Evolutionary conservation across 305 asterid species (phyloP).

Genomic region (Fraxinus velutina): DNA sequence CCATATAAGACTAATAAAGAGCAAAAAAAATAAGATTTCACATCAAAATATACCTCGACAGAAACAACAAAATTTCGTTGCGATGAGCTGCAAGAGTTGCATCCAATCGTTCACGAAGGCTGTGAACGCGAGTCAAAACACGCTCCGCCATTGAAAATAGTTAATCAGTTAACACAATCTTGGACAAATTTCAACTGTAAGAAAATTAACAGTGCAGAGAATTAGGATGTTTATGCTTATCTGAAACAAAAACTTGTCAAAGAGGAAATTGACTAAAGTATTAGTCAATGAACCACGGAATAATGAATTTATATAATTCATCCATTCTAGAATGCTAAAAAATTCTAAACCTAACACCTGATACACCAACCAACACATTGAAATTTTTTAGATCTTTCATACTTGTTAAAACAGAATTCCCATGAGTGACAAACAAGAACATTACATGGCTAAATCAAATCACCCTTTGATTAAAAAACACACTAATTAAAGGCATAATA

Average conservation of each 20-base stretch:
- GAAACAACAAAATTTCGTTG: constrained; percentile 61
- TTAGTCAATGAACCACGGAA: constrained; percentile 26
- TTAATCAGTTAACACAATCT: constrained; percentile 20
- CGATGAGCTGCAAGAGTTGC: constrained; percentile 79
- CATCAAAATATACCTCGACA: constrained; percentile 48
- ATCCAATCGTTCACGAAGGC: constrained; percentile 88
- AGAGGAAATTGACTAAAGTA: constrained; percentile 7
- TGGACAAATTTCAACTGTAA: constrained; percentile 38
- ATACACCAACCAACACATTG: constrained; percentile 29
- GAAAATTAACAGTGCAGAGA: not conserved
- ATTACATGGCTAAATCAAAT: not conserved
- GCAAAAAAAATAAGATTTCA: not conserved
- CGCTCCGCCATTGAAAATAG: constrained; percentile 69
- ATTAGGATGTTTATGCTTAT: constrained; percentile 11
- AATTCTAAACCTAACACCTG: constrained; percentile 31
- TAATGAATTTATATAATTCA: constrained; percentile 16
- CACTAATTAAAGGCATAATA: not conserved
- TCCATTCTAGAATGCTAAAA: constrained; percentile 29
- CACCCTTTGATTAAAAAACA: not conserved
- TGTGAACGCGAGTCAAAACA: constrained; percentile 84
- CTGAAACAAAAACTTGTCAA: constrained; percentile 17
- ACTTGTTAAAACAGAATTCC: not conserved
- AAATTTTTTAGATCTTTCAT: constrained; percentile 5
- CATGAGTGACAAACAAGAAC: constrained; percentile 34
- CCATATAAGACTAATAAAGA: not conserved